Evolutionary conservation across 2,329 filamentous ascomycete genomes (phyloP), one percentile per base, ranked within the genome.

Genomic region (Cryphonectria japonica): DNA sequence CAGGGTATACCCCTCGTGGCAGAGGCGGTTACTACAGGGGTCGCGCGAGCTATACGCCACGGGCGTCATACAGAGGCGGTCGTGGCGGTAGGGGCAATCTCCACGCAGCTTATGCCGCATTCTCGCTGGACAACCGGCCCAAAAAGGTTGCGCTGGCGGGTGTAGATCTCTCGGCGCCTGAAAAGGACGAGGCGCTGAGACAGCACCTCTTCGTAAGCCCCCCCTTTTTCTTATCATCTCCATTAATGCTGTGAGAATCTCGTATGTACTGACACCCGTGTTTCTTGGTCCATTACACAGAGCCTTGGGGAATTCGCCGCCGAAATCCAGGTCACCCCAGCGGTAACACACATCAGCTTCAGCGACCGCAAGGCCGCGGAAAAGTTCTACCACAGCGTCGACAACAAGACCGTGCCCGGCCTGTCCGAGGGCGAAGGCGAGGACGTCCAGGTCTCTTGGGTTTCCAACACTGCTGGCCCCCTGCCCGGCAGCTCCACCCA

Each of bases 111-210:
- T 90, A 89, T 75, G 88, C 85, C 4, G 85, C 86, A 43, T 92
- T 91, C 75, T 91, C 91, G 26, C 84, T 96, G 32, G 93, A 96
- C 77, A 94, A 95, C 78, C 85, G 93, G 61, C 91, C 93, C 0
- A 92, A 88, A 78, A 90, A 86, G 73, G 83, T 96, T 13, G 85
- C 87, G 7, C 81, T 95, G 34, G 84, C 85, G 9, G 91, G 89
- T 3, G 85, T 89, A 14, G 89, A 90, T 79, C 89, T 91, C 77
- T 89, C 89, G 3, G 84, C 84, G 19, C 77, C 72, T 1, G 86
- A 86, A 41, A 88, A 88, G 76, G 90, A 94, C 74, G 92, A 94
- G 79, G 85, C 85, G 39, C 82, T 95, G 60, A 85, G 92, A 73
- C 90, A 93, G 76, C 91, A 92, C 79, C 86, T 95, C 32, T 84